phyloP scores from a whole-genome alignment of 176 grass and related monocot species.

The Zoysia japonica region DNA sequence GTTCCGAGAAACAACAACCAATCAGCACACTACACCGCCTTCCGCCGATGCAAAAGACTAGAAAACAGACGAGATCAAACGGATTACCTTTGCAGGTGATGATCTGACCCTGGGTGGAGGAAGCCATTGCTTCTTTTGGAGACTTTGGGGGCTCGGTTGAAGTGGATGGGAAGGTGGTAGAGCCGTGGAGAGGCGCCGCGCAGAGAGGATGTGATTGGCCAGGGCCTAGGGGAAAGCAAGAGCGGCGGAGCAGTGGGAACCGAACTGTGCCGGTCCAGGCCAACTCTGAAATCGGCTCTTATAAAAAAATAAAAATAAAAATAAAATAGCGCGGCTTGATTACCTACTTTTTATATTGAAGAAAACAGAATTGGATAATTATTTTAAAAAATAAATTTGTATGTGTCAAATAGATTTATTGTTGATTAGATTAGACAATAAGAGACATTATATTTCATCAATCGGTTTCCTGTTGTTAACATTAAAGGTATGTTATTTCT shows the following conservation, averaged over 20 bases:
- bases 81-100: constrained; percentile 96
- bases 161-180: background rate
- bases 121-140: constrained; percentile 36
- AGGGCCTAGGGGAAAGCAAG: background rate
- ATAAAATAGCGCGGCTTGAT: too few relatives aligned
- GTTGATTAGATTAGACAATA: too few relatives aligned
- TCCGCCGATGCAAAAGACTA: background rate
- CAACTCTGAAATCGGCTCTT: too few relatives aligned
- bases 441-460: too few relatives aligned
- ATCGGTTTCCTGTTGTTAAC: too few relatives aligned
- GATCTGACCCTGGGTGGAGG: constrained; percentile 77
- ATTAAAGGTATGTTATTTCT: too few relatives aligned
- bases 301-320: too few relatives aligned
- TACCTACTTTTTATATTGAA: too few relatives aligned
- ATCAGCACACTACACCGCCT: background rate
- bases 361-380: too few relatives aligned
- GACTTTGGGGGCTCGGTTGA: background rate
- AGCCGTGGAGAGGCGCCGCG: background rate
- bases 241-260: background rate
- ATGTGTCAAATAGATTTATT: too few relatives aligned
- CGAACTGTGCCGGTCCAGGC: too few relatives aligned
- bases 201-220: background rate
- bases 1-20: background rate
- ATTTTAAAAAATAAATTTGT: too few relatives aligned
- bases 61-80: background rate